These are phyloP conservation scores for Colletotrichum sp. DNA, from an alignment of 2,329 filamentous ascomycete species.

Conservation along the genomic window DNA sequence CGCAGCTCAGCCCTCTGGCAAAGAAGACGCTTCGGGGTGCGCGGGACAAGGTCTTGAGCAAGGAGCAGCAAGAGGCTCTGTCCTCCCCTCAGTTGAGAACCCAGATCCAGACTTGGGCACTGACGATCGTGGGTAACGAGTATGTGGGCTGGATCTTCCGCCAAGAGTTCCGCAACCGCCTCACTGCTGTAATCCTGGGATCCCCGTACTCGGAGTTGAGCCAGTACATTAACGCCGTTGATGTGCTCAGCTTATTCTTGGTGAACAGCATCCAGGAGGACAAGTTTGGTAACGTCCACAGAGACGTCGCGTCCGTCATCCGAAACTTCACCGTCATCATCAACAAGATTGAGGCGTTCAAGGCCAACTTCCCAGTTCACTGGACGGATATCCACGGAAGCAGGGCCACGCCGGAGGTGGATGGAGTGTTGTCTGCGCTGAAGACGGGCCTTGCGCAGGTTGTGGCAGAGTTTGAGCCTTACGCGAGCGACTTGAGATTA, in stretches of 20 bases:
- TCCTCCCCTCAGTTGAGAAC: constrained; percentile 53
- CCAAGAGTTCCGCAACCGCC: constrained; percentile 68
- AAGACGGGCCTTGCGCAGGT: constrained; percentile 70
- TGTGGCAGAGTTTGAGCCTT: constrained; percentile 75
- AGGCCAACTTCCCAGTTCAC: constrained; percentile 63
- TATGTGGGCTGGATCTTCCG: constrained; percentile 73
- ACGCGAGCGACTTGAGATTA: constrained; percentile 73
- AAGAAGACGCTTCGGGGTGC: constrained; percentile 54
- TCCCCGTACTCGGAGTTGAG: constrained; percentile 73
- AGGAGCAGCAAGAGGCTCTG: constrained; percentile 60
- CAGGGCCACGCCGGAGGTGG: constrained; percentile 68
- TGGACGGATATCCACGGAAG: constrained; percentile 77
- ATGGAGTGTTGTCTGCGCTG: constrained; percentile 69
- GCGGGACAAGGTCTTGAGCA: constrained; percentile 52
- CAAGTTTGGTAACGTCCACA: constrained; percentile 83
- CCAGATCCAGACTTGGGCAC: constrained; percentile 51
- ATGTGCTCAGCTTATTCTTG: constrained; percentile 71
- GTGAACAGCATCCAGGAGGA: constrained; percentile 81
- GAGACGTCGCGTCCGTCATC: constrained; percentile 77
- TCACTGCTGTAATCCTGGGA: constrained; percentile 74
- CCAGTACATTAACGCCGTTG: constrained; percentile 74
- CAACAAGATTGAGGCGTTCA: constrained; percentile 72
- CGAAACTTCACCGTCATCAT: constrained; percentile 74
- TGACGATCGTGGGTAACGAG: constrained; percentile 49
- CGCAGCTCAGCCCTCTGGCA: constrained; percentile 55